phyloP scores from a whole-genome alignment of 1,284 basidiomycete species.

The Trichosporon asahii region DNA sequence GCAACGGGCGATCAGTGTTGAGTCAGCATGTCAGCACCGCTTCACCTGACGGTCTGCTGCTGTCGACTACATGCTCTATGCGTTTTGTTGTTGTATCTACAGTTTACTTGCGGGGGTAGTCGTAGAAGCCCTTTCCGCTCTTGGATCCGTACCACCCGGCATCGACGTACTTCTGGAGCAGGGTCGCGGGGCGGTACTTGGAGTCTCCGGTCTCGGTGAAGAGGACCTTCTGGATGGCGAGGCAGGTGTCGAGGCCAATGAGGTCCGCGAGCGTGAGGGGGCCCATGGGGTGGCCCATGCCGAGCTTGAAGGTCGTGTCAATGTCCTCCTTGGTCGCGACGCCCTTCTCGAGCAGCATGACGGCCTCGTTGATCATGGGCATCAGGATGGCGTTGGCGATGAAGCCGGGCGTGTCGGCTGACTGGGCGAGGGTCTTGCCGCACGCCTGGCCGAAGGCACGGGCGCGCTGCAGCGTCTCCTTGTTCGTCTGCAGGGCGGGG shows the following conservation, averaged over 20 bases:
- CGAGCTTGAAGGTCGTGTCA: constrained; percentile 85
- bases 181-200: constrained; percentile 91
- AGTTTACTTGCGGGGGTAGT: constrained; percentile 48
- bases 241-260: constrained; percentile 87
- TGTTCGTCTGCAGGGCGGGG: constrained; percentile 82
- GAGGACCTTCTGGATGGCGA: constrained; percentile 83
- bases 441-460: constrained; percentile 80
- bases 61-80: not conserved
- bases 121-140: constrained; percentile 73
- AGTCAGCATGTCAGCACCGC: too few relatives aligned
- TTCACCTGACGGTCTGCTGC: not conserved
- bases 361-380: constrained; percentile 64
- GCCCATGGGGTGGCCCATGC: constrained; percentile 97
- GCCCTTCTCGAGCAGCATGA: constrained; percentile 88
- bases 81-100: not conserved
- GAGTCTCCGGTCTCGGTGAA: constrained; percentile 85
- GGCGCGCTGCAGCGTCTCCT: constrained; percentile 71
- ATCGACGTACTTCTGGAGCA: constrained; percentile 92
- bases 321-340: constrained; percentile 90
- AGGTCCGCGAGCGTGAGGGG: constrained; percentile 81
- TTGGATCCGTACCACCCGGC: constrained; percentile 91
- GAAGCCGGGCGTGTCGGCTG: constrained; percentile 83
- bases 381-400: constrained; percentile 52
- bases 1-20: too few relatives aligned
- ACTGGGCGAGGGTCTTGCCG: constrained; percentile 86